Evolutionary conservation across 2,329 filamentous ascomycete genomes (phyloP).

Genomic region (Fusarium sp.): DNA sequence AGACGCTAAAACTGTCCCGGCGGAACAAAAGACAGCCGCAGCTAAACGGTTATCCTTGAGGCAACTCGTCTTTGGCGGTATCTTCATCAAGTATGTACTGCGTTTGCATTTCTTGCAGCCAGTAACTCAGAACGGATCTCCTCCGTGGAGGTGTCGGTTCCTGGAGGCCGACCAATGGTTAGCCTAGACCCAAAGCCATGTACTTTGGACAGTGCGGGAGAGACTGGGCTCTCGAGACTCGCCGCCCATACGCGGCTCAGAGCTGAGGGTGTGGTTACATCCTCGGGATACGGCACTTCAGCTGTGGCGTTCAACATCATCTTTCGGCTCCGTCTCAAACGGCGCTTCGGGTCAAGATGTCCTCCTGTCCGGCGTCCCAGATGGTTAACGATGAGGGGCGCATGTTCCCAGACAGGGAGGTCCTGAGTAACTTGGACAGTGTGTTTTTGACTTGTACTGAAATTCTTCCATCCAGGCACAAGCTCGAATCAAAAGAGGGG

Average conservation of each 20-base stretch:
- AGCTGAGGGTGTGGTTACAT: constrained; percentile 2
- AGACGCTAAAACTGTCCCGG: not conserved
- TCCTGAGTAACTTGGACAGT: not conserved
- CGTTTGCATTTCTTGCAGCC: not conserved
- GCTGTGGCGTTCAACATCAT: not conserved
- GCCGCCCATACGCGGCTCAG: not conserved
- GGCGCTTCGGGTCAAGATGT: not conserved
- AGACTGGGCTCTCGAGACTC: constrained; percentile 4
- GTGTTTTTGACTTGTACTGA: not conserved
- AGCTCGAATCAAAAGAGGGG: not conserved
- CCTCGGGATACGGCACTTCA: constrained; percentile 3
- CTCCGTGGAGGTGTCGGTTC: constrained; percentile 1
- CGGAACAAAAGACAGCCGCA: not conserved
- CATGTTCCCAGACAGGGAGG: not conserved
- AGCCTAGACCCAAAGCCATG: not conserved
- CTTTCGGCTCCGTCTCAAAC: constrained; percentile 2
- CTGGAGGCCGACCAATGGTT: not conserved
- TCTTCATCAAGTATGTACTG: not conserved
- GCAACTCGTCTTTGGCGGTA: not conserved
- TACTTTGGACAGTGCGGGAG: constrained; percentile 21
- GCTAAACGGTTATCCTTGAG: not conserved
- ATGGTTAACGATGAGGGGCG: not conserved
- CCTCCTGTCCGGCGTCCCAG: not conserved
- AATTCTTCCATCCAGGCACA: not conserved
- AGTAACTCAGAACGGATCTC: not conserved